Base-by-base conservation (phyloP, 139 green algal genomes). In the Coelastrella sp. region DNA sequence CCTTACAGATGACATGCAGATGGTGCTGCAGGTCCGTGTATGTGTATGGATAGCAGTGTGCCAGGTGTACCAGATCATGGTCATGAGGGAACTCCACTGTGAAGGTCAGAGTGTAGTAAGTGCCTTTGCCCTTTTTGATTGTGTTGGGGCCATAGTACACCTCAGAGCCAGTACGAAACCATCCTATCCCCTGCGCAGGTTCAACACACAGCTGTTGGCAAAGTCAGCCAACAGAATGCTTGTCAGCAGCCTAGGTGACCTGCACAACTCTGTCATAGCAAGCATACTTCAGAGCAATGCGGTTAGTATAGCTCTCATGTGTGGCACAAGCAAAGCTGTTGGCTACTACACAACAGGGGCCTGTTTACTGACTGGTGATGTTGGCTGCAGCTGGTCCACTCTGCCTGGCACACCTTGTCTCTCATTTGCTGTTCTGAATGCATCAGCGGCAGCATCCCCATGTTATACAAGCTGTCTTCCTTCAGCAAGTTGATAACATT, bases 401-500 rank as follows among this genome's bases (percentile, higher is more conserved):
- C 32, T 47, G 32, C 32, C 32, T 47, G 14, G 8, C 68, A 8
- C 68, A 92, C 47, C 68, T 79, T 85, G n/a, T 73, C 4, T 7
- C 5, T 57, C 82, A 84, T 65, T 59, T 86, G 71, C 80, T 59
- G 59, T n/a, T 91, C 79, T 3, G 79, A 82, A 83, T 94, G 92
- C 68, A 84, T 13, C 54, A 90, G 82, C 4, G 73, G 86, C 90
- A 80, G 93, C 93, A 97, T 94, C 8, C 95, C 95, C 20, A 92
- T 80, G 76, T 94, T 92, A 92, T 96, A 97, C 77, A 97, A 88
- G 56, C 83, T 94, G 78, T 96, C 94, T 10, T 93, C 87, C 92
- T 97, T 97, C 32, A 90, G 82, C 73, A 97, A 77, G 89, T 97
- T 97, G 82, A 97, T 95, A 77, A 97, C 92, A 91, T 97, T 97